Conservation (phyloP, 768 basidiomycete genomes). For the Tulasnella sp. region DNA sequence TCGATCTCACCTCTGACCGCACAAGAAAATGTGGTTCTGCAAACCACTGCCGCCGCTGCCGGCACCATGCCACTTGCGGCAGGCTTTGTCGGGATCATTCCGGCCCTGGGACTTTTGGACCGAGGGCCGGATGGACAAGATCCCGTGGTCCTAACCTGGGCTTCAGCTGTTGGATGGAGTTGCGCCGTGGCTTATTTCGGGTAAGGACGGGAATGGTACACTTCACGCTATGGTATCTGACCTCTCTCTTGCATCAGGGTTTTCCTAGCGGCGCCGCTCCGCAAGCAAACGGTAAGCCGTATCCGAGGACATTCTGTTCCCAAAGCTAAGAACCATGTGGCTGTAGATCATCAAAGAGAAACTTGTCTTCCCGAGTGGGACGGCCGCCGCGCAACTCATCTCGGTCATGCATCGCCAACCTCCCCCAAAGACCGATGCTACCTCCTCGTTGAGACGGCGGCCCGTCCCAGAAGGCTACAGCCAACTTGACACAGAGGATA, state of each 20-base stretch:
- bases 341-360: constrained; percentile 88
- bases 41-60: constrained; percentile 94
- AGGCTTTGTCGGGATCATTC: constrained; percentile 90
- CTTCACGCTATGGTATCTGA: not conserved
- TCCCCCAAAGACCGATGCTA: constrained; percentile 57
- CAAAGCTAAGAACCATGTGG: constrained; percentile 28
- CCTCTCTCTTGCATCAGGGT: constrained; percentile 55
- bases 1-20: constrained; percentile 64
- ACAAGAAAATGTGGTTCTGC: constrained; percentile 91
- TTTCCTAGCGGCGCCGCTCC: constrained; percentile 92
- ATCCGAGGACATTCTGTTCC: not conserved
- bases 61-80: constrained; percentile 88
- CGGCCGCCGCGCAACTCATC: constrained; percentile 93
- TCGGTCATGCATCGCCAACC: constrained; percentile 83
- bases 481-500: constrained; percentile 41
- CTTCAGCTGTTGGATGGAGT: constrained; percentile 81
- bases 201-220: constrained; percentile 44
- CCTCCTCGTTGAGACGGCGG: constrained; percentile 13
- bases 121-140: constrained; percentile 72
- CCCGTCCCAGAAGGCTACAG: constrained; percentile 45
- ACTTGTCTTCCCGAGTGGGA: constrained; percentile 91
- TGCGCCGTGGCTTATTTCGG: constrained; percentile 94
- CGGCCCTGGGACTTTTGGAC: constrained; percentile 81
- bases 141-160: constrained; percentile 75
- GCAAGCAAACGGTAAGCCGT: constrained; percentile 83